Evolutionary conservation across 495 filamentous ascomycete species (phyloP).

Genomic region (Talaromyces proteolyticus): DNA sequence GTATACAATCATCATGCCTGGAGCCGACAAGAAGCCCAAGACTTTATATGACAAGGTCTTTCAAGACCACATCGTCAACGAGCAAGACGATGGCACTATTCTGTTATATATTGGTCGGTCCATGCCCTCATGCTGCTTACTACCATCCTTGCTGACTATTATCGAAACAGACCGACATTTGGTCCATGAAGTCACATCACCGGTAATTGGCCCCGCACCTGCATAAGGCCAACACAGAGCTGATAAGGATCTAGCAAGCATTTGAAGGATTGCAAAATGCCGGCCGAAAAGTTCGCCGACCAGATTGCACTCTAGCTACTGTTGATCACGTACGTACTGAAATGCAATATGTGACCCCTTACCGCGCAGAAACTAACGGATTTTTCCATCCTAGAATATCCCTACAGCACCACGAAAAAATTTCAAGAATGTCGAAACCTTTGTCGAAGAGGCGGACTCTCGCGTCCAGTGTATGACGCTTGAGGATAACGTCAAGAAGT

Average conservation of each 20-base stretch:
- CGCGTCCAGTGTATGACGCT: slow-evolving; percentile 90
- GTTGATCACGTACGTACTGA: slow-evolving; percentile 80
- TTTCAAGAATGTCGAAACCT: slow-evolving; percentile 77
- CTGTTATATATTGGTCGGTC: slow-evolving; percentile 81
- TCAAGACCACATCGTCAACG: slow-evolving; percentile 85
- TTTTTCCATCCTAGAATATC: slow-evolving; percentile 62
- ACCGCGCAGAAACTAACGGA: slow-evolving; percentile 8
- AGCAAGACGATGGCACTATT: slow-evolving; percentile 87
- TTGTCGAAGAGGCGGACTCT: slow-evolving; percentile 92
- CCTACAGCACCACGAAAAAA: slow-evolving; percentile 84
- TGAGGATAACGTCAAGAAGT: slow-evolving; percentile 95
- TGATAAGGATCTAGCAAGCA: slow-evolving; percentile 63
- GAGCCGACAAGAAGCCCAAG: slow-evolving; percentile 66
- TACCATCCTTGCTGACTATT: background rate
- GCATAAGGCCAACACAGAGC: background rate
- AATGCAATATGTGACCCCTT: slow-evolving; percentile 1
- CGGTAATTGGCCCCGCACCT: slow-evolving; percentile 22
- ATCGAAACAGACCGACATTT: slow-evolving; percentile 71
- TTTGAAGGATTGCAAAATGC: slow-evolving; percentile 93
- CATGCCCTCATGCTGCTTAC: slow-evolving; percentile 10
- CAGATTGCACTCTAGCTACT: slow-evolving; percentile 94
- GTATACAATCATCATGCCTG: slow-evolving; percentile 70
- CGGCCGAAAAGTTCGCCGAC: slow-evolving; percentile 77
- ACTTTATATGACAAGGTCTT: slow-evolving; percentile 99
- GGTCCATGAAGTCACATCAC: slow-evolving; percentile 96